A percentile compares a stretch with the other conserved stretches of the same genome.
Conservation (phyloP, 2,329 filamentous ascomycete species). For the Ascochyta viciae-villosae region DNA sequence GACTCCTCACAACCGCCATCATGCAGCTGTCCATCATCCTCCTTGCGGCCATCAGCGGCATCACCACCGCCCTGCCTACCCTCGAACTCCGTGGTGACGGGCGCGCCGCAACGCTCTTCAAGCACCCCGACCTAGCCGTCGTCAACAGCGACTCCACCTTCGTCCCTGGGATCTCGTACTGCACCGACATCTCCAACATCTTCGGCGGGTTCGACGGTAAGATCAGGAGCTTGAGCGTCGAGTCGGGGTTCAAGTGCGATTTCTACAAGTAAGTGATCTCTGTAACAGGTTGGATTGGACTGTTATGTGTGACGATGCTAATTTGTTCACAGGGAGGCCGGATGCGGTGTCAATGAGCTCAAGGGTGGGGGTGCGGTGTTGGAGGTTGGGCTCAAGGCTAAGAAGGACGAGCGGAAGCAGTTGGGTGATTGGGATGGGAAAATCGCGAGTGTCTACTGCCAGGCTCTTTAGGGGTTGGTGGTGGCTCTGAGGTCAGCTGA, state of each 20-base stretch:
- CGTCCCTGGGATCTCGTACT: slow-evolving; percentile 2
- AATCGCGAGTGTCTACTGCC: slow-evolving; percentile 4
- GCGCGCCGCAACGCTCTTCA: slow-evolving; percentile 14
- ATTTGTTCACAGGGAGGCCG: neutral
- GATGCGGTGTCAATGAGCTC: slow-evolving; percentile 2
- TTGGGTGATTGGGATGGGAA: slow-evolving; percentile 4
- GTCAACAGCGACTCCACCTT: neutral
- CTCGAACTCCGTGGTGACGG: slow-evolving; percentile 7
- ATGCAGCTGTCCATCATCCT: neutral
- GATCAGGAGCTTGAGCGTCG: slow-evolving; percentile 11
- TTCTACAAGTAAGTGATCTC: slow-evolving; percentile 9
- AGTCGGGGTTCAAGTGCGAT: slow-evolving; percentile 6
- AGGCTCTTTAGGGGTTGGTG: neutral
- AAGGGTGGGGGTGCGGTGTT: neutral
- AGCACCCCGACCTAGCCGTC: neutral
- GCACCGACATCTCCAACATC: slow-evolving; percentile 4
- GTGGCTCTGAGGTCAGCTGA: neutral
- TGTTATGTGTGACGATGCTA: neutral
- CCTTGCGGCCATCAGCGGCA: neutral
- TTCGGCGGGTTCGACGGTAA: slow-evolving; percentile 11
- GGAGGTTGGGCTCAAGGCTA: slow-evolving; percentile 2
- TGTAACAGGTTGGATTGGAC: neutral
- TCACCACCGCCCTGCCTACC: neutral
- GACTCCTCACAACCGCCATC: too few relatives aligned
- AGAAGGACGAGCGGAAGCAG: slow-evolving; percentile 1